Base-by-base conservation (phyloP, 805 yeast species). In the Sungouiella blattae region DNA sequence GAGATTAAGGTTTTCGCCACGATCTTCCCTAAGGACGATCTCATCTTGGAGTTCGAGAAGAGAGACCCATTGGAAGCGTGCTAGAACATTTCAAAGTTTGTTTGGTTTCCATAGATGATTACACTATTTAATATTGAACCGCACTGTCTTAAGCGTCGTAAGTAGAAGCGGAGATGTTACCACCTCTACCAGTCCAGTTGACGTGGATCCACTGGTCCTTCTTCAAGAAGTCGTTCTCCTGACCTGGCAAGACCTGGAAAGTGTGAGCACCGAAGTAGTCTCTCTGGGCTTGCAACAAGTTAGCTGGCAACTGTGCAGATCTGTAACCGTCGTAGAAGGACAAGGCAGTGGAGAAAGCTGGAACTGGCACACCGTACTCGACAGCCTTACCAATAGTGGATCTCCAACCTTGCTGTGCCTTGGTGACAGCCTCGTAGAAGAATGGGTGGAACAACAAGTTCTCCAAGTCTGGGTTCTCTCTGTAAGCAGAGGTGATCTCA, bases 191-290 rank as follows among this genome's bases (percentile, higher is more conserved):
- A 51, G 98, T 91, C 98, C 98, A 91, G 93, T 91, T 91, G 62
- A 93, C 77, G 75, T 91, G 98, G 68, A 91, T 83, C 74, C 83
- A 80, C 52, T 78, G 71, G 57, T 77, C 93, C 50, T 69, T 80
- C 72, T 93, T 91, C 70, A 85, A 77, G 62, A 69, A 69, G 35
- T 71, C 87, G 60, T 77, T 74, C 55, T 87, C 96, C 55, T 55
- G 65, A 68, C 91, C 93, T 55, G 95, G 95, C 63, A 88, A 75
- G 48, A 93, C 94, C 68, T 79, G 79, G 88, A 93, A 91, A 60
- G 98, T 93, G 80, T 91, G 98, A 50, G 98, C 98, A 73, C 98
- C 98, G 60, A 91, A 91, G 87, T 88, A 91, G 69, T 91, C 98
- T 79, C 98, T 87, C 80, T 91, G 98, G 59, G 98, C 98, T 77